These are phyloP conservation scores for Saccharomyces hybrid DNA, from an alignment of 1,139 yeast species.

Conservation along the genomic window DNA sequence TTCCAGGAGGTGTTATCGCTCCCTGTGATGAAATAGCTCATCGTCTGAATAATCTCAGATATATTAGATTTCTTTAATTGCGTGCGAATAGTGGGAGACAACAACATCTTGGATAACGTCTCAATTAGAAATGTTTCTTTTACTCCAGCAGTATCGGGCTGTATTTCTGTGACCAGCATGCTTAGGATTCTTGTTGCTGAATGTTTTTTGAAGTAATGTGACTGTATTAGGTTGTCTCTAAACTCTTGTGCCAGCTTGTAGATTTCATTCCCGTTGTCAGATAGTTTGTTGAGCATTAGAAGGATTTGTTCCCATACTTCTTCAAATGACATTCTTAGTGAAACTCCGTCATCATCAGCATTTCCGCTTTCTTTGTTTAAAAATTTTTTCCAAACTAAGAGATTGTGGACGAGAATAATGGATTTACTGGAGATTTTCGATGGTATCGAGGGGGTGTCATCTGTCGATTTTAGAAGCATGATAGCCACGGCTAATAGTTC, in stretches of 20 bases:
- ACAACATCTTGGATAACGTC: constrained; percentile 11
- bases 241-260: constrained; percentile 22
- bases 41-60: constrained; percentile 20
- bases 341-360: constrained; percentile 5
- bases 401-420: constrained; percentile 20
- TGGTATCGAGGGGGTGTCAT: constrained; percentile 22
- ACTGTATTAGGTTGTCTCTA: constrained; percentile 14
- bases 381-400: constrained; percentile 12
- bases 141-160: constrained; percentile 10
- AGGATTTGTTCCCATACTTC: constrained; percentile 20
- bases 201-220: constrained; percentile 14
- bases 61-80: constrained; percentile 12
- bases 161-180: constrained; percentile 12
- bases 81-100: background rate
- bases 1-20: constrained; percentile 17
- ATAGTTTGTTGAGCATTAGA: constrained; percentile 17
- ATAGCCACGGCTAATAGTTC: constrained; percentile 15
- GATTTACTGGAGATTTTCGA: constrained; percentile 23
- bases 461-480: constrained; percentile 22
- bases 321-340: constrained; percentile 7
- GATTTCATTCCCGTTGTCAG: constrained; percentile 21
- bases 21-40: constrained; percentile 8
- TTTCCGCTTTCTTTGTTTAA: constrained; percentile 4
- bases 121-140: constrained; percentile 18
- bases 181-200: constrained; percentile 16